These are phyloP conservation scores for Desmodesmus armatus DNA, from an alignment of 139 green algal genomes.

Conservation along the genomic window DNA sequence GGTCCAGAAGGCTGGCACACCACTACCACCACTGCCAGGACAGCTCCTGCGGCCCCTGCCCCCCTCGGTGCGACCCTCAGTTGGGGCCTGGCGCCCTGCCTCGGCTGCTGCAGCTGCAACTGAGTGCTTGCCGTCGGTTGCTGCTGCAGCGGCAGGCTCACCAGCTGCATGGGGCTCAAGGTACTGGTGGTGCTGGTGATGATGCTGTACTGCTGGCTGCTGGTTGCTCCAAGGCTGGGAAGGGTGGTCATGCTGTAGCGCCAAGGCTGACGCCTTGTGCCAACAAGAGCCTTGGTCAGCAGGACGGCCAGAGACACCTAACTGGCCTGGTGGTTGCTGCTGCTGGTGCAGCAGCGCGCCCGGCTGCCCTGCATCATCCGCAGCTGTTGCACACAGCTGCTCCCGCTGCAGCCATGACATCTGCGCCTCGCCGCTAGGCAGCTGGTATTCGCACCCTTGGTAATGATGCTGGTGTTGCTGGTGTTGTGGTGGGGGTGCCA, in stretches of 20 bases:
- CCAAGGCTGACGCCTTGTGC: neutral
- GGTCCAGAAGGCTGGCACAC: neutral
- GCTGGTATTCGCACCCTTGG: too few species aligned
- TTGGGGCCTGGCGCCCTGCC: neutral
- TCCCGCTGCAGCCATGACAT: too few species aligned
- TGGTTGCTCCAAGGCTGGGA: neutral
- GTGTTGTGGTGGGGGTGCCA: too few species aligned
- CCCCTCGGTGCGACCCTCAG: constrained; percentile 1
- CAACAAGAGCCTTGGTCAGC: too few species aligned
- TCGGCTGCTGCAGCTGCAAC: neutral
- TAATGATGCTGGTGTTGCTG: too few species aligned
- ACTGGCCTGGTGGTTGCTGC: neutral
- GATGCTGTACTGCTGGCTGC: neutral
- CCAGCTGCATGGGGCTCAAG: too few species aligned
- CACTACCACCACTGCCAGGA: neutral
- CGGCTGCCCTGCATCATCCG: too few species aligned
- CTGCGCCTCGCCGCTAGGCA: too few species aligned
- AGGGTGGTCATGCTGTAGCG: neutral
- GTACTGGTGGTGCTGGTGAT: neutral
- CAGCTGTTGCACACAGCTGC: too few species aligned
- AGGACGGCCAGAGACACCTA: neutral
- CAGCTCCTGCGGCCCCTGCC: neutral
- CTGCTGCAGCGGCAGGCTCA: neutral
- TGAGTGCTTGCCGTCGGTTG: neutral
- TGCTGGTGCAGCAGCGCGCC: neutral